Evolutionary conservation across 768 basidiomycete genomes (phyloP).

Genomic region (Porpolomopsis calyptriformis): DNA sequence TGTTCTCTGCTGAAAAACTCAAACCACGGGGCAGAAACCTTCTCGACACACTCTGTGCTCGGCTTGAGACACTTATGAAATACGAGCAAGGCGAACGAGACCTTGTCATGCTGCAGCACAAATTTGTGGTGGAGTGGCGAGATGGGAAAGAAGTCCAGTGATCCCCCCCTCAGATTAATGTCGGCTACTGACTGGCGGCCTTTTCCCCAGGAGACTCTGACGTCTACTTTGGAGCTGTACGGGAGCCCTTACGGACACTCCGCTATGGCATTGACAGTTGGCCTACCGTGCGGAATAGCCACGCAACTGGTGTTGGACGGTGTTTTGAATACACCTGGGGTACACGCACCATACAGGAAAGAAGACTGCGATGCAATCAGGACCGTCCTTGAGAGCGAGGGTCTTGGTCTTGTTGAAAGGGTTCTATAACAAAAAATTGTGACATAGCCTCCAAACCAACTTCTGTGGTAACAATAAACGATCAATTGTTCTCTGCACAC

Average conservation of each 20-base stretch:
- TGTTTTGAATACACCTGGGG: conserved; percentile 62
- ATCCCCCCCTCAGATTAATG: background rate
- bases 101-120: conserved; percentile 97
- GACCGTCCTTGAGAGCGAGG: conserved; percentile 58
- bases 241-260: conserved; percentile 71
- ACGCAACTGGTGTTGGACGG: conserved; percentile 88
- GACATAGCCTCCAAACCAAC: background rate
- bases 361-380: conserved; percentile 73
- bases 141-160: conserved; percentile 60
- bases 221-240: conserved; percentile 85
- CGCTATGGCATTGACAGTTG: conserved; percentile 88
- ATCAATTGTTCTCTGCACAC: background rate
- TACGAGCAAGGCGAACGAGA: conserved; percentile 88
- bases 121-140: conserved; percentile 83
- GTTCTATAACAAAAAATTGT: conserved; percentile 35
- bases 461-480: background rate
- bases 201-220: conserved; percentile 62
- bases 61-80: conserved; percentile 84
- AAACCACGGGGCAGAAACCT: conserved; percentile 60
- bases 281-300: conserved; percentile 90
- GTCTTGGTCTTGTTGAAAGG: conserved; percentile 61
- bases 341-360: conserved; percentile 80
- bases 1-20: conserved; percentile 66
- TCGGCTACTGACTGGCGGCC: conserved; percentile 3
- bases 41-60: conserved; percentile 88